Evolutionary conservation across 257 asterid species (phyloP).

Genomic region (Rehmannia glutinosa): DNA sequence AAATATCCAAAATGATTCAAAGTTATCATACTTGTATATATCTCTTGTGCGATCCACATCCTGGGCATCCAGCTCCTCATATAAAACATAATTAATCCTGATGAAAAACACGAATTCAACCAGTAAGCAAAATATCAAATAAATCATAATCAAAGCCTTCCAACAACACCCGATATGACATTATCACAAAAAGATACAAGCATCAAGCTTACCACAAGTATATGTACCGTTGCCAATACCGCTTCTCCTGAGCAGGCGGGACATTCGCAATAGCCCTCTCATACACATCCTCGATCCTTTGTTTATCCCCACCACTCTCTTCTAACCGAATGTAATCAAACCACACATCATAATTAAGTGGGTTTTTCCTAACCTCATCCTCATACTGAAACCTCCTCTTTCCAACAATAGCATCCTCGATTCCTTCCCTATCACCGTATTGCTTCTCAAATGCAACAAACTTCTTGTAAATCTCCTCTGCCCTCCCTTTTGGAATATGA

Average conservation of each 20-base stretch:
- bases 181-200: not conserved
- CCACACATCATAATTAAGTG: slow-evolving; percentile 84
- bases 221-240: slow-evolving; percentile 89
- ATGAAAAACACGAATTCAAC: slow-evolving; percentile 16
- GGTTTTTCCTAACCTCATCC: slow-evolving; percentile 85
- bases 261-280: slow-evolving; percentile 89
- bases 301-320: slow-evolving; percentile 66
- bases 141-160: not conserved
- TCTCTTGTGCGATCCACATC: slow-evolving; percentile 83
- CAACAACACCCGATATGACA: not conserved
- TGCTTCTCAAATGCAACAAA: slow-evolving; percentile 93
- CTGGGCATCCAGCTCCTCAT: slow-evolving; percentile 85
- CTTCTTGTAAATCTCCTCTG: slow-evolving; percentile 85
- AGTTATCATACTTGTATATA: slow-evolving; percentile 64
- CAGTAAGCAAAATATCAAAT: slow-evolving; percentile 16
- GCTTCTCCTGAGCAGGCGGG: slow-evolving; percentile 96
- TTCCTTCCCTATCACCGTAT: slow-evolving; percentile 87
- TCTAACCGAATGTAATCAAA: slow-evolving; percentile 81
- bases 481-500: slow-evolving; percentile 88
- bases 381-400: slow-evolving; percentile 89
- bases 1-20: slow-evolving; percentile 1
- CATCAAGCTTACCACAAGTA: slow-evolving; percentile 67
- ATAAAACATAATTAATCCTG: slow-evolving; percentile 88
- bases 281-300: slow-evolving; percentile 71
- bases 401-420: slow-evolving; percentile 90